Evolutionary conservation across 306 rosid species (phyloP), one percentile per base, ranked within the genome.

Genomic region (Glycine latifolia): DNA sequence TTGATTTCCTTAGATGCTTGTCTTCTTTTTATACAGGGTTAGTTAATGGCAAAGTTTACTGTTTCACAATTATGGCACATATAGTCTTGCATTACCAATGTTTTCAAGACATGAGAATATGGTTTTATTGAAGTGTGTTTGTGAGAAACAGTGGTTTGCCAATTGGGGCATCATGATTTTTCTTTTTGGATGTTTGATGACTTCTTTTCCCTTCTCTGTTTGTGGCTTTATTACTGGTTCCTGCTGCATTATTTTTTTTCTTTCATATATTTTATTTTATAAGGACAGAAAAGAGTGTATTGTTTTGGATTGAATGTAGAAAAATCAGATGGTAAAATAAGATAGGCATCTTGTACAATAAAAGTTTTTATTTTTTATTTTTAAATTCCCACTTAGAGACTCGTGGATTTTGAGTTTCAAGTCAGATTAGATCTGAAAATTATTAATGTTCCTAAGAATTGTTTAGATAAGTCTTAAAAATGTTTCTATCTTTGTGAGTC

Each of bases 41-140:
- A 73, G 85, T 75, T 44, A 15, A 79, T 69, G 13, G 41, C 26
- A 71, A 71, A 54, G 48, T 35, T 59, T 33, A 63, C 20, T 67
- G 48, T 46, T 82, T 83, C 49, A 78, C 44, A 49, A 76, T 81
- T 48, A 67, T 87, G 84, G 79, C 71, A 15, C 46, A 66, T 31
- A 66, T 31, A 49, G 37, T 65, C 71, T 81, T 49, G 47, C 49
- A 46, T 37, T 43, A 46, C 65, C 39, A 35, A 15, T 10, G 50
- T 71, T 65, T 80, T 69, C 56, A 17, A 10, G 33, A 8, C 26
- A 56, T 20, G 55, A 56, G 13, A 58, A 73, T 82, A 60, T 10
- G 37, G 26, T 78, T 67, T 55, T 41, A 20, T 82, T 73, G 62
- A 78, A 82, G 20, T 16, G 68, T 81, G 73, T 2, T 41, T 67